Conservation (phyloP, 2,329 filamentous ascomycete genomes). For the Chalara sp. region DNA sequence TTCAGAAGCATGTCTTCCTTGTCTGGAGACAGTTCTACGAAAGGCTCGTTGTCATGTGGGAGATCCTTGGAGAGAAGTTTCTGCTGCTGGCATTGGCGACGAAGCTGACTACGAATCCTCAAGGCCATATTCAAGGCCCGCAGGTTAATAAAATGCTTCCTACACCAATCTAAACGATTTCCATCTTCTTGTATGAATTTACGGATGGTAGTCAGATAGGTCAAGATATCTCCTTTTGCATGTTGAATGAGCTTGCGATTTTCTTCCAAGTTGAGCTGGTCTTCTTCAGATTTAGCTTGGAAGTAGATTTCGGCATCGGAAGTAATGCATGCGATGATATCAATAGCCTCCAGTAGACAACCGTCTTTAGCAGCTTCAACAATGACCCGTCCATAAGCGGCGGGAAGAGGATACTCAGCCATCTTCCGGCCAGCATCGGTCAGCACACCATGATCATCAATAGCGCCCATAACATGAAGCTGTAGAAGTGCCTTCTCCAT, state of each 20-base stretch:
- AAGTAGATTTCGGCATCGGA: constrained; percentile 58
- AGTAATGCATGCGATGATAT: constrained; percentile 65
- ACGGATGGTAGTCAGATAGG: constrained; percentile 57
- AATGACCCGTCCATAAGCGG: constrained; percentile 73
- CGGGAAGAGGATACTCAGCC: constrained; percentile 75
- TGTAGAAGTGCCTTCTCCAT: constrained; percentile 78
- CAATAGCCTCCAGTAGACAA: constrained; percentile 76
- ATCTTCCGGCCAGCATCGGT: constrained; percentile 70
- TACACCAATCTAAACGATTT: constrained; percentile 50
- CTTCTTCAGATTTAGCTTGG: constrained; percentile 51
- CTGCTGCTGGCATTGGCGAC: constrained; percentile 46
- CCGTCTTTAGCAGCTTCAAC: constrained; percentile 70
- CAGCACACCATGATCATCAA: constrained; percentile 66
- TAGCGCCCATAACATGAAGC: constrained; percentile 69
- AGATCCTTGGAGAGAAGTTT: constrained; percentile 35
- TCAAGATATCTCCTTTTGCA: constrained; percentile 59
- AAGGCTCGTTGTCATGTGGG: constrained; percentile 47
- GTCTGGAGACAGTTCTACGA: constrained; percentile 47
- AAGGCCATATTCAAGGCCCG: constrained; percentile 58
- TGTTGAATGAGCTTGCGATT: constrained; percentile 50
- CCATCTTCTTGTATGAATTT: constrained; percentile 49
- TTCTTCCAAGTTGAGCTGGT: constrained; percentile 45
- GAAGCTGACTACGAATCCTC: constrained; percentile 55
- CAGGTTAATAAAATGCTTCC: constrained; percentile 46
- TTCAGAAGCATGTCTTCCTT: constrained; percentile 47